Conservation (phyloP, 2,329 filamentous ascomycete genomes). For the Talaromyces rugulosus region DNA sequence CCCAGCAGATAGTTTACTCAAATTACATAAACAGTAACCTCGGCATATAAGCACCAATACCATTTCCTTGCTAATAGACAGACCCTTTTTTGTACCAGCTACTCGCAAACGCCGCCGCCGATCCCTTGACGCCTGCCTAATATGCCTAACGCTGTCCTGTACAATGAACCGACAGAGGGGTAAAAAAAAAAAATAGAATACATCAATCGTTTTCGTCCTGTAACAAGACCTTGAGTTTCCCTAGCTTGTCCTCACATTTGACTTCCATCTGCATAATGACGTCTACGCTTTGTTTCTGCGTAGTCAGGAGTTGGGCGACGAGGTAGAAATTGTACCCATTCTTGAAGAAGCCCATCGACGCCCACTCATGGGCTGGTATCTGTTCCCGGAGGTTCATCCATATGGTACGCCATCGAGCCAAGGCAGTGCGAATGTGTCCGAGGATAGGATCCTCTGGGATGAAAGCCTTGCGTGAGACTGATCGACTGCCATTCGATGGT, state of each 20-base stretch:
- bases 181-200: not conserved
- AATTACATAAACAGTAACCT: not conserved
- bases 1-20: not conserved
- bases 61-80: no score
- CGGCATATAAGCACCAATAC: not conserved
- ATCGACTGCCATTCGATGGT: constrained; percentile 8
- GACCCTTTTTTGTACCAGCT: not conserved
- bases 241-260: constrained; percentile 41
- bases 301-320: constrained; percentile 38
- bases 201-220: constrained; percentile 30
- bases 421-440: constrained; percentile 28
- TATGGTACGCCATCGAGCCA: constrained; percentile 35
- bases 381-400: constrained; percentile 31
- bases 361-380: constrained; percentile 33
- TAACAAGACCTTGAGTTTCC: constrained; percentile 37
- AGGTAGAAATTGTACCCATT: constrained; percentile 43
- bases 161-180: not conserved
- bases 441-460: constrained; percentile 29
- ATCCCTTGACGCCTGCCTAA: not conserved
- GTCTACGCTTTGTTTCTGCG: constrained; percentile 39
- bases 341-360: constrained; percentile 39
- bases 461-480: constrained; percentile 6
- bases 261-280: constrained; percentile 42
- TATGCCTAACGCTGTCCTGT: not conserved
- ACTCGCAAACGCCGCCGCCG: not conserved